Evolutionary conservation across 2,329 filamentous ascomycete species (phyloP).

Genomic region (Clarireedia monteithiana): DNA sequence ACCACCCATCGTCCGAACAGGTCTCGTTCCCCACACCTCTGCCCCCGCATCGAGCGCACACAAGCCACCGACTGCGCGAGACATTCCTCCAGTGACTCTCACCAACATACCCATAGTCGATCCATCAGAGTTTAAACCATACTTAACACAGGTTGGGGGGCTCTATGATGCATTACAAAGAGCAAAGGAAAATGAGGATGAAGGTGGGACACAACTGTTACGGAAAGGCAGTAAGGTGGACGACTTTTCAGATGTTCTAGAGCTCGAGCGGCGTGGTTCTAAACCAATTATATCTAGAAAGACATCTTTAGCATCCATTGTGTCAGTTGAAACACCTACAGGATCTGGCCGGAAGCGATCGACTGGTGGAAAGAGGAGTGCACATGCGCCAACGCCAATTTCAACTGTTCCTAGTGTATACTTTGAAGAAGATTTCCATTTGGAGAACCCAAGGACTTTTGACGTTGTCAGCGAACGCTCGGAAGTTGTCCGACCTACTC

Average conservation of each 20-base stretch:
- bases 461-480: slow-evolving; percentile 94
- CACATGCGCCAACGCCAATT: slow-evolving; percentile 73
- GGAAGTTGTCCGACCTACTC: slow-evolving; percentile 67
- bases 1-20: slow-evolving; percentile 81
- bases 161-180: slow-evolving; percentile 85
- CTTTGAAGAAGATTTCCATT: slow-evolving; percentile 88
- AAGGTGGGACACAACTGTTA: slow-evolving; percentile 35
- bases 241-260: slow-evolving; percentile 33
- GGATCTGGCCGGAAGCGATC: slow-evolving; percentile 38
- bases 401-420: slow-evolving; percentile 91
- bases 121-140: slow-evolving; percentile 70
- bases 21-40: slow-evolving; percentile 70
- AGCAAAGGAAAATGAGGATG: slow-evolving; percentile 69
- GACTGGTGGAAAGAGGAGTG: slow-evolving; percentile 47
- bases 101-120: slow-evolving; percentile 84
- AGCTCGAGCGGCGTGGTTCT: slow-evolving; percentile 19
- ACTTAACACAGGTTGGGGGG: slow-evolving; percentile 76
- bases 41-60: slow-evolving; percentile 63
- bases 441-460: slow-evolving; percentile 94
- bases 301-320: slow-evolving; percentile 36
- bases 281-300: slow-evolving; percentile 29
- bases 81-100: slow-evolving; percentile 88
- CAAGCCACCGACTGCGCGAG: slow-evolving; percentile 73
- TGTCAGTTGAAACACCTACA: slow-evolving; percentile 23
- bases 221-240: slow-evolving; percentile 31